Evolutionary conservation across 1,284 basidiomycete species (phyloP), one percentile per base, ranked within the genome.

Genomic region (Naganishia sp.): DNA sequence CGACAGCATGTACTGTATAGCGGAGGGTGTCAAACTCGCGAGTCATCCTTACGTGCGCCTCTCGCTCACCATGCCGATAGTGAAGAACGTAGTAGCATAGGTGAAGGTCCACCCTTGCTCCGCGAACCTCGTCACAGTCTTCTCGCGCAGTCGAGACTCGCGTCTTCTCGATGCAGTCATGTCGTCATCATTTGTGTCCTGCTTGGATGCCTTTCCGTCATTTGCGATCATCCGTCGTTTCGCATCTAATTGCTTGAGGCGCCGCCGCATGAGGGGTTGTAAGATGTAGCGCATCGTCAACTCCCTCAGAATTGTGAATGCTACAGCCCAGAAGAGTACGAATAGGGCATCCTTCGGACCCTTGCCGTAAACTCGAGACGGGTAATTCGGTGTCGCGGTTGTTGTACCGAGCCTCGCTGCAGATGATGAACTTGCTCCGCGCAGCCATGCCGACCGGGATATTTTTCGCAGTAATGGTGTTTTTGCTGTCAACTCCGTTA

Each of bases 81-180:
- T 78, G 85, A 88, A 94, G 70, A 88, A 89, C 7, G 85, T 71
- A 43, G 85, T 81, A 76, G 91, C 94, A 80, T 95, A 97, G 52
- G 90, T 78, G 57, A 89, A 83, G 50, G 87, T 86, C 91, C 93
- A 99, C 60, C 91, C 90, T 80, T 99, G 95, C 79, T 98, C 95
- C 4, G 92, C 91, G 75, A 98, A 98, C 68, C 95, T 84, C 54
- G 90, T 78, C 50, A 92, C 86, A 69, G 86, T 88, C 75, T 89
- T 85, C 63, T 88, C 85, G 43, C 76, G 73, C 50, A 72, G 74
- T 67, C 75, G 77, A 61, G 67, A 71, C 41, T 76, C 78, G 42
- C 69, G 72, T 51, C 70, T 72, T 17, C 64, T 47, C n/a, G 52
- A 49, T 35, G 35, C 31, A 28, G n/a, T 47, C 25, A 32, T 32